Evolutionary conservation across 2,329 filamentous ascomycete genomes (phyloP), one percentile per base, ranked within the genome.

Genomic region (Arachnopeziza araneosa): DNA sequence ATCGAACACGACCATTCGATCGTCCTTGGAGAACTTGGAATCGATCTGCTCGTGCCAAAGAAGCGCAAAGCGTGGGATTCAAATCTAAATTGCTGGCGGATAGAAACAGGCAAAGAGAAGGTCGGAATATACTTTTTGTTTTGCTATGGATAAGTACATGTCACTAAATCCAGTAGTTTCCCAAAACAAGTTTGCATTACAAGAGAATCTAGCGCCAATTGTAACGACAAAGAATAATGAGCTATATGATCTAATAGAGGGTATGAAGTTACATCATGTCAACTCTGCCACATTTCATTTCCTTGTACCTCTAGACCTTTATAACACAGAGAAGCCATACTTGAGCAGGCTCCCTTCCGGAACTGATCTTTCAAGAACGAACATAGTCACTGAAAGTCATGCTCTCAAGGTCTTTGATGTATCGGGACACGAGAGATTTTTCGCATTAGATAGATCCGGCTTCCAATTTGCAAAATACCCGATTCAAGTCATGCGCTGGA

Each of bases 11-110:
- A 23, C 56, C 56, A 23, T 57, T 57, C n/a, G 56, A 57, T 48
- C 56, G 56, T 53, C 56, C 56, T 24, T 57, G 56, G 56, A 57
- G 56, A 53, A 51, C 10, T 5, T 57, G 56, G 56, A 52, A 50
- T 19, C 36, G 49, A 53, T 52, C 56, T 23, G 24, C 56, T 48
- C 26, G 56, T 44, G 56, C 56, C 17, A 22, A 32, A 23, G 5
- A 57, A 26, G 55, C 51, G n/a, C 21, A 52, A 19, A 24, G 22
- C 23, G 50, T 10, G 17, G 26, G 26, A 30, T 30, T 4, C 9
- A 4, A 30, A 30, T 30, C 26, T 30, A 5, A 4, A 30, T 30
- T 30, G 26, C 26, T 30, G 9, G 26, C 9, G 9, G 26, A 30
- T 5, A 30, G 26, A 30, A 5, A 30, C 26, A 30, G 9, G 9